Evolutionary conservation across 345 rosid species (phyloP).

Genomic region (Gossypium sturtianum): DNA sequence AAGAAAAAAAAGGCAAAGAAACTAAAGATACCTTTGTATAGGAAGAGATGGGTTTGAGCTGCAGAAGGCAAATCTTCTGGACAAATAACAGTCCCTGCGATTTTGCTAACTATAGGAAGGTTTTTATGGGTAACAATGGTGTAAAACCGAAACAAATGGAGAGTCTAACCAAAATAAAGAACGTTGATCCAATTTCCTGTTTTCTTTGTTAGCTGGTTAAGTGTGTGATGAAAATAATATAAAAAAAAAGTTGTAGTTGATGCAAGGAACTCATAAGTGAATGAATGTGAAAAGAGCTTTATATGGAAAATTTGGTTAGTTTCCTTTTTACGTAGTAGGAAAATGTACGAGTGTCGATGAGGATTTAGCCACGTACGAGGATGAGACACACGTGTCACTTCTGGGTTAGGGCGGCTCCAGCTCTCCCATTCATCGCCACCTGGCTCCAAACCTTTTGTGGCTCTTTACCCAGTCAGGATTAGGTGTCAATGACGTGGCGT

Average conservation of each 20-base stretch:
- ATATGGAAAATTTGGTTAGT: not conserved
- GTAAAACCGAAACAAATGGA: constrained; percentile 22
- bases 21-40: not conserved
- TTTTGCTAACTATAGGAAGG: constrained; percentile 19
- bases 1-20: not conserved
- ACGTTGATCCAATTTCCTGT: not conserved
- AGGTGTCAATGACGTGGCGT: not conserved
- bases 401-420: not conserved
- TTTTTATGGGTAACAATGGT: constrained; percentile 10
- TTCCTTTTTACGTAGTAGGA: not conserved
- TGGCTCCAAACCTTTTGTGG: not conserved
- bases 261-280: no score
- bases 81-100: not conserved
- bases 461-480: not conserved
- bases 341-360: no score
- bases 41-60: not conserved
- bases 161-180: not conserved
- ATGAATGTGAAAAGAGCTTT: not conserved
- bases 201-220: not conserved
- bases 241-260: no score
- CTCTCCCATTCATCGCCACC: not conserved
- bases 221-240: not conserved
- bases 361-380: not conserved
- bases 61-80: not conserved
- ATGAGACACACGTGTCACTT: not conserved